phyloP scores from a whole-genome alignment of 805 yeast genomes.

The Pichia insulana region DNA sequence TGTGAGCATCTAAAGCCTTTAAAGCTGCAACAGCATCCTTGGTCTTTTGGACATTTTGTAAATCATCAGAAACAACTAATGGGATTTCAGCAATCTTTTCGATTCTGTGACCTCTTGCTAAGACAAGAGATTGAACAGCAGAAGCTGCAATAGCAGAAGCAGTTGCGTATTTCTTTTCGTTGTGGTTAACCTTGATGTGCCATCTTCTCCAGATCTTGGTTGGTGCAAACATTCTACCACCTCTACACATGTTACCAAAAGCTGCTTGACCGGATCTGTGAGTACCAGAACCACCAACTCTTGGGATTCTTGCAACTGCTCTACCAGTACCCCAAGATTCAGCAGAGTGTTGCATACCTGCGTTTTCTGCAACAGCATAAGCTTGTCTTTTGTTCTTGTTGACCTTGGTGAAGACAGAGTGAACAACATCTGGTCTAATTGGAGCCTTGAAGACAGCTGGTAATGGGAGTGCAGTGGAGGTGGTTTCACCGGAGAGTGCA shows the following conservation, averaged over 20 bases:
- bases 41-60: slow-evolving; percentile 92
- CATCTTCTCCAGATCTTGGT: slow-evolving; percentile 99
- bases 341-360: slow-evolving; percentile 99
- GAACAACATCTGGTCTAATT: slow-evolving; percentile 98
- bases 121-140: slow-evolving; percentile 94
- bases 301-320: slow-evolving; percentile 99
- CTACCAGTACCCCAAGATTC: slow-evolving; percentile 99
- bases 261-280: slow-evolving; percentile 99
- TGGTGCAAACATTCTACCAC: slow-evolving; percentile 99
- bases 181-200: slow-evolving; percentile 99
- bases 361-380: slow-evolving; percentile 98
- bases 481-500: slow-evolving; percentile 73
- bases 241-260: slow-evolving; percentile 99
- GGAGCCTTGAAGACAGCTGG: slow-evolving; percentile 99
- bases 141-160: slow-evolving; percentile 99
- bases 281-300: slow-evolving; percentile 99
- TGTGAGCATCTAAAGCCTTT: slow-evolving; percentile 98
- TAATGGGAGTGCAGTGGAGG: slow-evolving; percentile 77
- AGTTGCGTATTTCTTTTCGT: slow-evolving; percentile 99
- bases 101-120: slow-evolving; percentile 99
- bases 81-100: slow-evolving; percentile 98
- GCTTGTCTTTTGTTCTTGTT: slow-evolving; percentile 99
- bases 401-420: slow-evolving; percentile 95
- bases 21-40: slow-evolving; percentile 97
- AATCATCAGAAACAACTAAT: slow-evolving; percentile 87